A percentile compares a stretch with the other conserved stretches of the same genome.
Evolutionary conservation across 768 basidiomycete genomes (phyloP).

Genomic region (Nidula microcarpa): DNA sequence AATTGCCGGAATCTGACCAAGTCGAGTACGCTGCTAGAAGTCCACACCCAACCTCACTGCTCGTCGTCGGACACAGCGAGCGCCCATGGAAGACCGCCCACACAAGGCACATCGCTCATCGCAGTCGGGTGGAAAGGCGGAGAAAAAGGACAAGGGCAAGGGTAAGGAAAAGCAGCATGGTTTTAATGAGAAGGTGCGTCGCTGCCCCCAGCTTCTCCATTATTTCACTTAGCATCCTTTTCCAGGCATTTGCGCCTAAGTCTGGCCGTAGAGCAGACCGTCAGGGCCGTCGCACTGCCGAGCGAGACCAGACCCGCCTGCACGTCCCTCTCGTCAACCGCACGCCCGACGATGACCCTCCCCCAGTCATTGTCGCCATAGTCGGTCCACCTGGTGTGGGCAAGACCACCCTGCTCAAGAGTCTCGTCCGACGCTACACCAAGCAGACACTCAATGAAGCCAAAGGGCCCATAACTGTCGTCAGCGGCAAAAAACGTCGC

Average conservation of each 20-base stretch:
- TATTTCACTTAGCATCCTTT: constrained; percentile 1
- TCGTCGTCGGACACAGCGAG: not conserved
- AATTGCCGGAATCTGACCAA: too few relatives aligned
- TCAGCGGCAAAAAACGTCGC: constrained; percentile 87
- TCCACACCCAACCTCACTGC: not conserved
- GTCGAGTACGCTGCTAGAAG: not conserved
- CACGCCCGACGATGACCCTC: constrained; percentile 87
- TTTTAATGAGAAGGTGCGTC: constrained; percentile 85
- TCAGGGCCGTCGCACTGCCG: constrained; percentile 87
- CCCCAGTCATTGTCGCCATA: constrained; percentile 91
- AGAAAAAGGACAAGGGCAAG: constrained; percentile 70
- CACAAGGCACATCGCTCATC: constrained; percentile 84
- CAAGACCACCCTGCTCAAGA: constrained; percentile 91
- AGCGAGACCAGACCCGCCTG: constrained; percentile 89
- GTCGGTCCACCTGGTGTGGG: constrained; percentile 98
- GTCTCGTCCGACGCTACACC: constrained; percentile 86
- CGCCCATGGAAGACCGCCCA: constrained; percentile 62
- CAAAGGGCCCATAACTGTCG: constrained; percentile 92
- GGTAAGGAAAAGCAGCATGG: constrained; percentile 69
- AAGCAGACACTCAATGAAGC: constrained; percentile 90
- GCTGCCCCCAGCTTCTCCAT: not conserved
- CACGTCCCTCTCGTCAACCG: constrained; percentile 96
- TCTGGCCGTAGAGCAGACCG: constrained; percentile 87
- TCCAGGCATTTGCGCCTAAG: constrained; percentile 86
- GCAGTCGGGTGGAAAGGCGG: constrained; percentile 67